Base-by-base conservation (phyloP, 2,329 filamentous ascomycete species). In the Pestalotiopsis sp. region DNA sequence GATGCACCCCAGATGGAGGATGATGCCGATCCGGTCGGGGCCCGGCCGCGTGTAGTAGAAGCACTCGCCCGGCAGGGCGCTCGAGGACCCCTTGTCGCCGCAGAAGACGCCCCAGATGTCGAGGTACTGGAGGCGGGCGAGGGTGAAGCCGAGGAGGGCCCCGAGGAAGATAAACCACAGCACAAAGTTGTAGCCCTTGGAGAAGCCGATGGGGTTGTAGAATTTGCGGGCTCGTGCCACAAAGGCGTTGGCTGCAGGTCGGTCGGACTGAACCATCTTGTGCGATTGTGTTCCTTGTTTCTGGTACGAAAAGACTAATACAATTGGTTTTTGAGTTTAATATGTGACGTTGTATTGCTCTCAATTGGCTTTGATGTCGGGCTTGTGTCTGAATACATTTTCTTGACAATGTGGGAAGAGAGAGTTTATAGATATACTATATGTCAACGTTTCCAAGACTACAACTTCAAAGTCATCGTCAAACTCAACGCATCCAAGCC, bases 141-240 rank as follows among this genome's bases (percentile, higher is more conserved):
- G 79, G 4, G 77, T 74, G 73, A 90, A 88, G 14, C 79, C 81
- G 14, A 85, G 68, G 5, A 88, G 74, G 1, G 79, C 79, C 3
- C 84, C 84, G 52, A 74, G 78, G 64, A 86, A 83, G 63, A 88
- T 76, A 70, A 84, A 77, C 76, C 83, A 90, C 2, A 90, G 79
- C 49, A 80, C 71, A 71, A 90, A 88, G 75, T 88, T 90, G 80
- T 89, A 89, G 45, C 80, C 81, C 72, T 86, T 86, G 2, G 78
- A 76, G 78, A 91, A 91, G 63, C 88, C 88, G 31, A 89, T 68
- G 2, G 81, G 78, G 58, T 79, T 77, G 73, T 85, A 86, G 20
- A 86, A 61, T 63, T 78, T 81, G 36, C 76, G 72, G 27, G 71
- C 70, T n/a, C 45, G 27, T 17, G 71, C 69, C 20, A 71, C 72